Percentiles rank a stretch among this genome's conserved stretches.
Evolutionary conservation across 2,329 filamentous ascomycete species (phyloP).

Genomic region (Pseudocercospora macadamiae): DNA sequence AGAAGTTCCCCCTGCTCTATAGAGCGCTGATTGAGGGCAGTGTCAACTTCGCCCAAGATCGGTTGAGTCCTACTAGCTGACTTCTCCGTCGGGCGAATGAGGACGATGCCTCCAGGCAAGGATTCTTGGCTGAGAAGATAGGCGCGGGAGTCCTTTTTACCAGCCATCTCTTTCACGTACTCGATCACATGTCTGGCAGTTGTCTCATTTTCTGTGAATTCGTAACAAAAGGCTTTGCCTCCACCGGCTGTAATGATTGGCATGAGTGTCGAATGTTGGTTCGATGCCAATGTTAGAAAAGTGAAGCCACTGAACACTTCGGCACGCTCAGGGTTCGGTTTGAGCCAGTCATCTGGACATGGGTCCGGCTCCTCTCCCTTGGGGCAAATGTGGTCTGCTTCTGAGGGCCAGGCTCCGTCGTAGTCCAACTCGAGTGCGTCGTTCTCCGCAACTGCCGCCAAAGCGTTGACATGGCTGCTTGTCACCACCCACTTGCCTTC

Average conservation of each 20-base stretch:
- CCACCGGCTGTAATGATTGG: constrained; percentile 75
- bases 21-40: constrained; percentile 75
- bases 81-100: constrained; percentile 71
- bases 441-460: constrained; percentile 62
- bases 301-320: constrained; percentile 84
- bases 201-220: constrained; percentile 65
- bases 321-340: constrained; percentile 66
- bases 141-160: constrained; percentile 63
- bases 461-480: constrained; percentile 70
- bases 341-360: constrained; percentile 64
- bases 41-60: constrained; percentile 56
- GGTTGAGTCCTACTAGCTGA: constrained; percentile 40
- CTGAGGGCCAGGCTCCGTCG: constrained; percentile 74
- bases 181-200: constrained; percentile 69
- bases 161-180: constrained; percentile 74
- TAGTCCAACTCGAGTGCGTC: constrained; percentile 74
- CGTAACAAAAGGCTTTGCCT: constrained; percentile 76
- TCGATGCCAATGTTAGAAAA: constrained; percentile 80
- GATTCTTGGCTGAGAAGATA: constrained; percentile 36
- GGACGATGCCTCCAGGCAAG: constrained; percentile 64
- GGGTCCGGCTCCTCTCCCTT: constrained; percentile 74
- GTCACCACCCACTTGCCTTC: constrained; percentile 78
- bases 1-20: constrained; percentile 91
- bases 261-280: constrained; percentile 75
- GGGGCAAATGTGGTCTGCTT: constrained; percentile 71